Conservation (phyloP, 2,329 filamentous ascomycete species). For the Chrysoporthe cubensis region DNA sequence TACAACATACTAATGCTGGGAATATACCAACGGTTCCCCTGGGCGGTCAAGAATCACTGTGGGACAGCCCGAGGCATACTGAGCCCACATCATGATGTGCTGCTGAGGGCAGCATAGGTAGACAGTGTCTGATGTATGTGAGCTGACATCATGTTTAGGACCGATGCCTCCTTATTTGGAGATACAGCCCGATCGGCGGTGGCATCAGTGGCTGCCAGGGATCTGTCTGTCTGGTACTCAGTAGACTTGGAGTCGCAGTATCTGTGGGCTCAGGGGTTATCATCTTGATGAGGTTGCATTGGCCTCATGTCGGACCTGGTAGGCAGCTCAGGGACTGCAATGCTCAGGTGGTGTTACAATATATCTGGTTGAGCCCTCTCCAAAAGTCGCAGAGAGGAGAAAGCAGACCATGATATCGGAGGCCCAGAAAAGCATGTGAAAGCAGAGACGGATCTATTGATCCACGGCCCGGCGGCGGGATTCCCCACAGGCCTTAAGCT, state of each 20-base stretch:
- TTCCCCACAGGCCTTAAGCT: constrained; percentile 13
- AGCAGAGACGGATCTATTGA: constrained; percentile 2
- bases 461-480: not conserved
- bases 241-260: not conserved
- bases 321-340: not conserved
- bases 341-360: not conserved
- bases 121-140: not conserved
- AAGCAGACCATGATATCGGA: not conserved
- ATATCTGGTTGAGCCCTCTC: too few relatives aligned
- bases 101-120: not conserved
- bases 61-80: too few relatives aligned
- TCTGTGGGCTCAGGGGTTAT: not conserved
- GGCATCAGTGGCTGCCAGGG: not conserved
- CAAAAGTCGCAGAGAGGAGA: too few relatives aligned
- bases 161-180: not conserved
- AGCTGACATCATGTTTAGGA: not conserved
- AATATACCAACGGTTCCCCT: too few relatives aligned
- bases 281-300: not conserved
- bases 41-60: too few relatives aligned
- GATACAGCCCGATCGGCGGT: not conserved
- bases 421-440: constrained; percentile 8
- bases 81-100: too few relatives aligned
- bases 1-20: too few relatives aligned
- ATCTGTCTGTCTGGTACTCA: not conserved
- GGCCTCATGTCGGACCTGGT: not conserved